Percentiles rank a stretch among this genome's conserved stretches.
Evolutionary conservation across 2,329 filamentous ascomycete genomes (phyloP).

Genomic region (Xylaria digitata): DNA sequence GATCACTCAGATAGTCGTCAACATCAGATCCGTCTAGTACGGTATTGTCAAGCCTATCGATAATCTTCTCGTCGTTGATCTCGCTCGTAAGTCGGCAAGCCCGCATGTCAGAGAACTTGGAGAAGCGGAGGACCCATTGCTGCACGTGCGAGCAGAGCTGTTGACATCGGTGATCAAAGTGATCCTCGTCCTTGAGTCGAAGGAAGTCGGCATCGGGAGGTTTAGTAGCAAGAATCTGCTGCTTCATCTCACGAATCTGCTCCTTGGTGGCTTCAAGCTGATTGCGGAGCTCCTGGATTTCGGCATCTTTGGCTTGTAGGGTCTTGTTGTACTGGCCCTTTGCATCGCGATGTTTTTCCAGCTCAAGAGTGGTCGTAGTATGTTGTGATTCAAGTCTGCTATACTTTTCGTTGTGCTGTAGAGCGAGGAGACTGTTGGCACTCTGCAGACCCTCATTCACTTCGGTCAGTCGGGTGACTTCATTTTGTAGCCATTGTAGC

Average conservation of each 20-base stretch:
- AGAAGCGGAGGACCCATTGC: conserved; percentile 97
- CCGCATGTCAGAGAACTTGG: conserved; percentile 94
- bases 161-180: conserved; percentile 94
- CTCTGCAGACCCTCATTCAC: conserved; percentile 83
- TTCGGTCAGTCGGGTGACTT: conserved; percentile 82
- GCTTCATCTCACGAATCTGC: conserved; percentile 67
- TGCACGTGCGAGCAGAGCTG: conserved; percentile 95
- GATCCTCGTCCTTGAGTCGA: conserved; percentile 85
- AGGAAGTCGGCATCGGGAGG: conserved; percentile 79
- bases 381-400: conserved; percentile 74
- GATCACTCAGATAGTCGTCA: conserved; percentile 86
- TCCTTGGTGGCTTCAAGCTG: conserved; percentile 80
- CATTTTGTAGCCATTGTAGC: conserved; percentile 82
- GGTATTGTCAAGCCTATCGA: conserved; percentile 92
- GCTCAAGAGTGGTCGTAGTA: conserved; percentile 72
- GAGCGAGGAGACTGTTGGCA: conserved; percentile 80
- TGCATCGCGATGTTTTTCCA: conserved; percentile 74
- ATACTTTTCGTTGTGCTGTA: conserved; percentile 79
- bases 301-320: conserved; percentile 83
- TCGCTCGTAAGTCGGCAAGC: conserved; percentile 85
- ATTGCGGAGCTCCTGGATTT: conserved; percentile 80
- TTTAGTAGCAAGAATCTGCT: conserved; percentile 68
- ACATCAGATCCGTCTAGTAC: conserved; percentile 95
- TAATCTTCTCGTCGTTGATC: conserved; percentile 90
- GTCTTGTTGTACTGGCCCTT: conserved; percentile 71